Base-by-base conservation (phyloP, 345 rosid genomes). In the Ceriops decandra region DNA sequence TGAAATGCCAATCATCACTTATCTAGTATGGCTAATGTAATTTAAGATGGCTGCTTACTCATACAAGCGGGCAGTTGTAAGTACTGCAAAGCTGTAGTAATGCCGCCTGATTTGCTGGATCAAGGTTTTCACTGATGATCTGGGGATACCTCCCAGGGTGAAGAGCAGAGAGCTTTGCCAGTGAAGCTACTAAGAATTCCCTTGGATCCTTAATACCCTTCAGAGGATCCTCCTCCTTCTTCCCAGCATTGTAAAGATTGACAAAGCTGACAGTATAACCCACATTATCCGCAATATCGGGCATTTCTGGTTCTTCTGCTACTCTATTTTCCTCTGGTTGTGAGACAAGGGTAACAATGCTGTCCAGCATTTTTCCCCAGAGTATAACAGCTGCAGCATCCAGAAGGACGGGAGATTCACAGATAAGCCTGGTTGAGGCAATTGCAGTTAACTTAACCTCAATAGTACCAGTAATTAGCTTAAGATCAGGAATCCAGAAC, bases 401-500 rank as follows among this genome's bases (percentile, higher is more conserved):
- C 78, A 84, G 51, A 69, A 95, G 87, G 35, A 62, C 76, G 24
- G 92, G 88, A 76, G 84, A 79, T 82, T 95, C 98, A 68, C 98
- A 88, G 66, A 95, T 80, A 67, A 95, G 91, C 57, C 85, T 86
- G 21, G 84, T 84, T 2, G 98, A 85, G 57, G 98, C 96, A 71
- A 92, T 96, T 17, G 93, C 93, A 15, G 86, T 73, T 79, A 95
- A 64, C 82, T 95, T 91, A 32, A 84, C 71, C 74, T 95, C 98
- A 68, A 95, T 72, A 16, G 72, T 52, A 46, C 99, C 99, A 64
- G 88, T 80, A 64, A 95, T 90, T 49, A 87, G 70, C 82, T 78
- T 90, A 36, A 91, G 84, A 75, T 88, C 88, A 7, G 98, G 99
- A 71, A 91, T 88, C 97, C 97, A 92, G 66, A 95, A 82, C 72